Percentiles rank a stretch among this genome's conserved stretches.
Conservation (phyloP, 768 basidiomycete species). For the Boletellus ananas region DNA sequence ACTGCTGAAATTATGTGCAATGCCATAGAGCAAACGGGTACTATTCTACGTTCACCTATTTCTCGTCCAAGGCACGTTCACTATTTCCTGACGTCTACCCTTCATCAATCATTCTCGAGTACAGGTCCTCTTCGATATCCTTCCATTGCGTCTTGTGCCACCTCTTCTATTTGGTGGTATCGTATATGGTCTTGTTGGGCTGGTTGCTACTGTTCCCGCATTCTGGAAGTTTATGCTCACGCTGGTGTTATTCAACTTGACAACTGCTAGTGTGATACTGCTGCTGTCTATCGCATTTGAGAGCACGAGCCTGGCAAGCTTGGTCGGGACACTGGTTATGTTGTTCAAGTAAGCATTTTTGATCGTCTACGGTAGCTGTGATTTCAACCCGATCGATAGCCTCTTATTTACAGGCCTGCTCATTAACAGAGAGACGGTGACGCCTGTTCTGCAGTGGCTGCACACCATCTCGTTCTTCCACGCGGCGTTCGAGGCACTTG, state of each 20-base stretch:
- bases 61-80: conserved; percentile 74
- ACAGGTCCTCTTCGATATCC: conserved; percentile 91
- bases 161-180: conserved; percentile 95
- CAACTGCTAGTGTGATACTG: conserved; percentile 89
- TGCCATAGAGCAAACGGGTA: conserved; percentile 85
- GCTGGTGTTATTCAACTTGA: conserved; percentile 93
- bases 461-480: conserved; percentile 97
- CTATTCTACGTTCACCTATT: conserved; percentile 96
- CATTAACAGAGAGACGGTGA: conserved; percentile 88
- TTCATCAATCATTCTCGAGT: neutral
- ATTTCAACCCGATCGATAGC: conserved; percentile 39
- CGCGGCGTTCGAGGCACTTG: conserved; percentile 93
- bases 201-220: conserved; percentile 81
- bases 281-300: conserved; percentile 87
- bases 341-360: conserved; percentile 82
- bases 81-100: neutral
- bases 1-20: neutral
- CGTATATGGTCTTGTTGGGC: conserved; percentile 90
- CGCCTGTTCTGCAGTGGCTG: conserved; percentile 72
- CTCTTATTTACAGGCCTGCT: conserved; percentile 92
- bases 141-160: conserved; percentile 91
- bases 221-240: conserved; percentile 99
- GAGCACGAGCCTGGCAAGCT: conserved; percentile 82
- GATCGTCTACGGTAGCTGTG: neutral
- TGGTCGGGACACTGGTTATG: conserved; percentile 96